Base-by-base conservation (phyloP, 345 rosid species). In the Microthlaspi erraticum region DNA sequence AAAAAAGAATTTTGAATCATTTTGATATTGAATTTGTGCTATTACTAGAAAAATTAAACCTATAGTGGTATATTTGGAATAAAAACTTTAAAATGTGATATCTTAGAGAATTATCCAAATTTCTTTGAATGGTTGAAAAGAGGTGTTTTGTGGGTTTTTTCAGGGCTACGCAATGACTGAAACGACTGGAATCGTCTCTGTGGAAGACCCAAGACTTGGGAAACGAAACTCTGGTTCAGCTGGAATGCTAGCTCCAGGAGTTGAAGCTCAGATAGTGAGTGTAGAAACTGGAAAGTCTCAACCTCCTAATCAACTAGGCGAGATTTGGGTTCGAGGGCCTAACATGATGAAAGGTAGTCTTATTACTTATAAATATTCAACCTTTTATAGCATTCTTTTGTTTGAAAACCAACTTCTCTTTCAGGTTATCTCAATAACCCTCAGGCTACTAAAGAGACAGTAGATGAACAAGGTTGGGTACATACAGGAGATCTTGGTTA, bases 281-380 rank as follows among this genome's bases (percentile, higher is more conserved):
- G 77, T 82, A 23, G 88, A 89, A 41, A 80, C 80, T 31, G 77
- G 56, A 46, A 86, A 86, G 77, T 85, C 85, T 68, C 90, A 86
- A 53, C 89, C 96, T 71, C 99, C 96, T 8, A 86, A 70, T 55
- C 91, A 89, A 34, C 6, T 73, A 5, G 98, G 99, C 1, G 99
- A 94, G 80, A 81, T 89, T 18, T 89, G 88, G 92, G 91, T 87
- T 75, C 89, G 98, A 52, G 98, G 99, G 29, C 91, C 87, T 42
- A 94, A 89, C 78, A 83, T 89, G 92, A 94, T 87, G 97, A 79
- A 64, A 89, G 98, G 96, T n/a, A n/a, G n/a, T n/a, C n/a, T n/a
- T n/a, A n/a, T n/a, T n/a, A n/a, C n/a, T n/a, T n/a, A n/a, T n/a
- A n/a, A n/a, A n/a, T n/a, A n/a, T n/a, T n/a, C n/a, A n/a, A n/a